These are phyloP conservation scores for Aspergillus olivimuriae DNA, from an alignment of 495 filamentous ascomycete genomes.

Conservation along the genomic window DNA sequence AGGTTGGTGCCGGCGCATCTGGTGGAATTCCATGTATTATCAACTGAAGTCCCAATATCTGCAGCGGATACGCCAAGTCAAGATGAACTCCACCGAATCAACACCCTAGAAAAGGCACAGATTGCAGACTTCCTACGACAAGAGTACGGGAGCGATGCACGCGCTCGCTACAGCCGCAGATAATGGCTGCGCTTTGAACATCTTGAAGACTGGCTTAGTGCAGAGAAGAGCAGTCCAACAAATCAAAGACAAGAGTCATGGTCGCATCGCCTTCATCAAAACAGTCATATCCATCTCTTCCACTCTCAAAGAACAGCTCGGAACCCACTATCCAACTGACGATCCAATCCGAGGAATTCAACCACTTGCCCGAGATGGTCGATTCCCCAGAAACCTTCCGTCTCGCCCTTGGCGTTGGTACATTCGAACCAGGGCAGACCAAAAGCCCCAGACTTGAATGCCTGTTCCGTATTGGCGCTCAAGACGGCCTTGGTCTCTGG, in stretches of 20 bases:
- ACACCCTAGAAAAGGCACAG: conserved; percentile 23
- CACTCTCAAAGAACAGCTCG: conserved; percentile 17
- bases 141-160: conserved; percentile 19
- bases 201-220: too few relatives aligned
- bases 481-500: conserved; percentile 50
- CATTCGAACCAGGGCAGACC: conserved; percentile 68
- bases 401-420: conserved; percentile 52
- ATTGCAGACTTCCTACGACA: conserved; percentile 29
- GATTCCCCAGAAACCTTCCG: conserved; percentile 62
- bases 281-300: background rate
- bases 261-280: too few relatives aligned
- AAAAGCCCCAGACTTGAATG: conserved; percentile 59
- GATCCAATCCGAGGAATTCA: conserved; percentile 53
- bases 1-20: too few relatives aligned
- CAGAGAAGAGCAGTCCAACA: too few relatives aligned
- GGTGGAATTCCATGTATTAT: too few relatives aligned
- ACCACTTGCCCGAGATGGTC: conserved; percentile 63
- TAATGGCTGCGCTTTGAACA: too few relatives aligned
- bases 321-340: conserved; percentile 24
- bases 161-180: background rate
- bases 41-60: too few relatives aligned
- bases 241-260: background rate
- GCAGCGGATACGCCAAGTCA: too few relatives aligned
- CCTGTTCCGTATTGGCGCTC: conserved; percentile 47
- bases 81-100: conserved; percentile 17